These are phyloP conservation scores for Clausena lansium DNA, from an alignment of 345 rosid genomes.

Conservation along the genomic window DNA sequence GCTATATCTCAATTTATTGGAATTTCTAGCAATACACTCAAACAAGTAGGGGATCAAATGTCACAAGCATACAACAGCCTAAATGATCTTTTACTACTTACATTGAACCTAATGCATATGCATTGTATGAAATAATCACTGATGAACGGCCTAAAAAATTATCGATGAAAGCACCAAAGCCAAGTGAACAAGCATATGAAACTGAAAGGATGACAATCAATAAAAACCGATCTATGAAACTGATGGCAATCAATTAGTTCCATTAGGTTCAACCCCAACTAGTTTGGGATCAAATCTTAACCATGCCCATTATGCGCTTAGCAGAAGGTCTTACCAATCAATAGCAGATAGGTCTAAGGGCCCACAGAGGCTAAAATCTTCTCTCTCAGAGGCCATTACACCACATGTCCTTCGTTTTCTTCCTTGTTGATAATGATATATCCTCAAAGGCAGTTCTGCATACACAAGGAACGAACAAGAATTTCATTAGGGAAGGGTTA, in stretches of 20 bases:
- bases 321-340: slow-evolving; percentile 50
- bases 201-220: background rate
- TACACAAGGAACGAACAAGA: background rate
- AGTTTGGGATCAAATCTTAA: background rate
- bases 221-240: background rate
- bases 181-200: background rate
- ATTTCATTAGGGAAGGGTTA: background rate
- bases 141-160: background rate
- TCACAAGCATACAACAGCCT: background rate
- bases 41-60: background rate
- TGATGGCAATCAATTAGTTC: background rate
- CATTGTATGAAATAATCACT: background rate
- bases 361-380: slow-evolving; percentile 60
- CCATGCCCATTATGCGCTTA: background rate
- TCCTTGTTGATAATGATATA: slow-evolving; percentile 22
- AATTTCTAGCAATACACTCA: background rate
- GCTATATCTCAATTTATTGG: background rate
- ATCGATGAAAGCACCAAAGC: background rate
- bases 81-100: background rate
- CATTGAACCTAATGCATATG: background rate
- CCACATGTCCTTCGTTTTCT: background rate
- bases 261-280: background rate
- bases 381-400: slow-evolving; percentile 62
- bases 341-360: slow-evolving; percentile 60
- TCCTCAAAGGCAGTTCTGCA: slow-evolving; percentile 15